Evolutionary conservation across 805 yeast species (phyloP).

Genomic region (Helenozyma baotianmanensis): DNA sequence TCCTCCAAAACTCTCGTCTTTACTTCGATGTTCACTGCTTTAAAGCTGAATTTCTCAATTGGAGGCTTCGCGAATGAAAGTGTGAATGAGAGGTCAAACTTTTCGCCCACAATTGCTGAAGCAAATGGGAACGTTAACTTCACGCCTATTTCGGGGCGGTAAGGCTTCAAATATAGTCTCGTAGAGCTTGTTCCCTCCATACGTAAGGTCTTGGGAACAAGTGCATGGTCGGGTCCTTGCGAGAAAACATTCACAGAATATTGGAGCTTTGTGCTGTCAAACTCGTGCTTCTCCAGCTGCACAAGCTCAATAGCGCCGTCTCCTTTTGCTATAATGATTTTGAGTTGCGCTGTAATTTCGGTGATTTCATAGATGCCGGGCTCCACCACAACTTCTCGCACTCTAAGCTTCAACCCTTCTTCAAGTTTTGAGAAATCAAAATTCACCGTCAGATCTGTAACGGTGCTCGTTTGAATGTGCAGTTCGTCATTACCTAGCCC

Average conservation of each 20-base stretch:
- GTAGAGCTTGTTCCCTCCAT: slow-evolving; percentile 7
- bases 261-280: slow-evolving; percentile 1
- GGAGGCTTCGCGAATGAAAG: slow-evolving; percentile 16
- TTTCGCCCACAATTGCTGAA: slow-evolving; percentile 28
- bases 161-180: slow-evolving; percentile 10
- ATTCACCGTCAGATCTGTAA: neutral
- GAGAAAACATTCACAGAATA: slow-evolving; percentile 4
- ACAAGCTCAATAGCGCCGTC: slow-evolving; percentile 1
- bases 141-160: slow-evolving; percentile 23
- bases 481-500: slow-evolving; percentile 3
- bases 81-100: slow-evolving; percentile 17
- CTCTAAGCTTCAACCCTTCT: neutral
- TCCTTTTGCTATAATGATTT: slow-evolving; percentile 3
- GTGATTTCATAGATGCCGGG: slow-evolving; percentile 22
- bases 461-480: slow-evolving; percentile 2
- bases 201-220: slow-evolving; percentile 2
- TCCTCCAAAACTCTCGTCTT: slow-evolving; percentile 15
- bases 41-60: slow-evolving; percentile 14
- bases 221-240: neutral
- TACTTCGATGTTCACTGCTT: slow-evolving; percentile 18
- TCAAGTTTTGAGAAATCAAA: slow-evolving; percentile 5
- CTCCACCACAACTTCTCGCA: slow-evolving; percentile 2
- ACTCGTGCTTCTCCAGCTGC: slow-evolving; percentile 1
- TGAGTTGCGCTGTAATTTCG: slow-evolving; percentile 11
- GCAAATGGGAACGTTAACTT: slow-evolving; percentile 6